A percentile compares a stretch with the other conserved stretches of the same genome.
These are phyloP conservation scores for Sherardia arvensis DNA, from an alignment of 257 asterid species.

Conservation along the genomic window DNA sequence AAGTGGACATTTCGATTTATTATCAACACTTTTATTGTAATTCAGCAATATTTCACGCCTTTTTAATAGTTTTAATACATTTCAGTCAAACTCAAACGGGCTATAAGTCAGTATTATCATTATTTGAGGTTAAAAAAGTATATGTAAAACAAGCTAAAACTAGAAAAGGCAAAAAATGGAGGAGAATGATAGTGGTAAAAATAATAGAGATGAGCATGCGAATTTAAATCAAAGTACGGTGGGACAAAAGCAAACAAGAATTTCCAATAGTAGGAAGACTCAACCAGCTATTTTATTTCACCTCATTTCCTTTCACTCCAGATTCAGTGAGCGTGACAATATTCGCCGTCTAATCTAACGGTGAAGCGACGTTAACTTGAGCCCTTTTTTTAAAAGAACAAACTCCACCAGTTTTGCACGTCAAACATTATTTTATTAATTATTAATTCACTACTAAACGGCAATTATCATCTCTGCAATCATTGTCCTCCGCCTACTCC, in stretches of 20 bases:
- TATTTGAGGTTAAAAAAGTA: no score
- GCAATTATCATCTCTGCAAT: slow-evolving; percentile 28
- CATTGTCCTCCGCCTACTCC: slow-evolving; percentile 31
- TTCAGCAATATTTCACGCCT: no score
- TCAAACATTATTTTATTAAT: slow-evolving; percentile 10
- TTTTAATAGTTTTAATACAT: no score
- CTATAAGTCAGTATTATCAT: no score
- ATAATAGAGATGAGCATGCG: background rate
- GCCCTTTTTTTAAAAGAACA: background rate
- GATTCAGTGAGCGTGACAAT: slow-evolving; percentile 22
- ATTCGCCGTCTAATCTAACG: slow-evolving; percentile 41
- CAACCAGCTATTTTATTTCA: slow-evolving; percentile 3
- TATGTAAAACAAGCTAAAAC: background rate
- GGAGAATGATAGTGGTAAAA: background rate
- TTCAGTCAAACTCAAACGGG: no score
- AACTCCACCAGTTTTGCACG: slow-evolving; percentile 10
- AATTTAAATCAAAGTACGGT: background rate
- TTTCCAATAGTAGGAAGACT: slow-evolving; percentile 1
- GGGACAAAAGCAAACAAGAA: slow-evolving; percentile 1
- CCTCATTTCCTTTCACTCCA: slow-evolving; percentile 6
- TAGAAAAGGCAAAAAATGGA: background rate
- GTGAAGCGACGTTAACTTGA: slow-evolving; percentile 12
- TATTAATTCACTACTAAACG: slow-evolving; percentile 35
- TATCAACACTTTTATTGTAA: no score
- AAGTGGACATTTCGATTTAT: no score